phyloP scores from a whole-genome alignment of 179 eudicot genomes.

The Gypsophila paniculata region DNA sequence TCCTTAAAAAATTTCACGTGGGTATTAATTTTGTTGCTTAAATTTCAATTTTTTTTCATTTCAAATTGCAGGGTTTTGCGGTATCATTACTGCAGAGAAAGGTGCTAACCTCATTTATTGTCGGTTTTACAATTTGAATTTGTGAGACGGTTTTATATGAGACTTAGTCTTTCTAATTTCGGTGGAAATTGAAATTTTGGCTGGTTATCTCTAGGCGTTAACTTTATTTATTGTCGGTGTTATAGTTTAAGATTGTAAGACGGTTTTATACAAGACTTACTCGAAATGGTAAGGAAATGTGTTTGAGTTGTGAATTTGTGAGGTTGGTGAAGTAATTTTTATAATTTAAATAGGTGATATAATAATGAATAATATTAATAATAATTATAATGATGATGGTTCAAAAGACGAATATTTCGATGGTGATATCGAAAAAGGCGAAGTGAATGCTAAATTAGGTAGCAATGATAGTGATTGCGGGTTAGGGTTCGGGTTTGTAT shows the following conservation, averaged over 20 bases:
- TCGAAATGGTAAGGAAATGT: constrained; percentile 10
- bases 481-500: constrained; percentile 29
- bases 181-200: constrained; percentile 16
- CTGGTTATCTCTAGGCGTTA: constrained; percentile 5
- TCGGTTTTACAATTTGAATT: no score
- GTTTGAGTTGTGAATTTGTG: constrained; percentile 7
- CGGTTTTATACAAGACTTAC: background rate
- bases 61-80: constrained; percentile 27
- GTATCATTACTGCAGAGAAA: constrained; percentile 1
- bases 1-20: constrained; percentile 10
- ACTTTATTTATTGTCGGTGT: no score
- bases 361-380: constrained; percentile 37
- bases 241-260: constrained; percentile 15
- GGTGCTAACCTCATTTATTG: background rate
- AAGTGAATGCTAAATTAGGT: constrained; percentile 27
- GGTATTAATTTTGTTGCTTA: constrained; percentile 7
- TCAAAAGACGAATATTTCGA: constrained; percentile 32
- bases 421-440: constrained; percentile 62
- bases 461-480: constrained; percentile 26
- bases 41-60: constrained; percentile 9
- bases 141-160: no score
- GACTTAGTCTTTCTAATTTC: background rate
- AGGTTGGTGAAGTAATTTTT: constrained; percentile 15
- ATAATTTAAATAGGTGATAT: background rate
- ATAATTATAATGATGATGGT: constrained; percentile 24